Conservation (phyloP, 768 basidiomycete genomes). For the Phlebiopsis flavidoalba region DNA sequence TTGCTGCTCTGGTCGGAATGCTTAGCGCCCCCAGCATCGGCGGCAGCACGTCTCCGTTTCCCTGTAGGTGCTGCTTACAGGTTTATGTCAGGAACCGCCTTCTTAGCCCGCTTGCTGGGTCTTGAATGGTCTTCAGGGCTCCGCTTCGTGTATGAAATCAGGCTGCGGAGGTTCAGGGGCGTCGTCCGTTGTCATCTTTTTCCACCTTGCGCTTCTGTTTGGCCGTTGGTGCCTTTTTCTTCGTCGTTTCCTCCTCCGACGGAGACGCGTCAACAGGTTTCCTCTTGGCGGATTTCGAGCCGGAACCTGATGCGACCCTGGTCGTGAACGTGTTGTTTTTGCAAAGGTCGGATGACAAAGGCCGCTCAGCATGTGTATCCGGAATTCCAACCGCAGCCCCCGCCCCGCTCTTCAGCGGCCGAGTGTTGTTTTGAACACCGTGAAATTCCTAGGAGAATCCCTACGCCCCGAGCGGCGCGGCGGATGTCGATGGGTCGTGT, state of each 20-base stretch:
- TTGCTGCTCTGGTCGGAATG: background rate
- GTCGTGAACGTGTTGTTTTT: background rate
- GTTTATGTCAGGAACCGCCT: background rate
- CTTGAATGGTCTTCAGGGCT: background rate
- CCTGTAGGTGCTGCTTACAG: background rate
- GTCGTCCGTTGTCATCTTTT: background rate
- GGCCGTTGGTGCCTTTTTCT: background rate
- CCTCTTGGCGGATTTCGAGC: background rate
- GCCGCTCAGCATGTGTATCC: background rate
- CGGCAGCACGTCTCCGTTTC: background rate
- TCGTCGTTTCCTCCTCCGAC: background rate
- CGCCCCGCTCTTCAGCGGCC: background rate
- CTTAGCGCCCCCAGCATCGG: background rate
- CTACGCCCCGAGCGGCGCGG: background rate
- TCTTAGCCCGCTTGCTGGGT: background rate
- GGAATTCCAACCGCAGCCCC: background rate
- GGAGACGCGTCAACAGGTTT: background rate
- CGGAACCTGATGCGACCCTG: background rate
- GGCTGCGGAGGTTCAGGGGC: background rate
- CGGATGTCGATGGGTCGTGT: background rate
- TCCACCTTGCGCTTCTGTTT: background rate
- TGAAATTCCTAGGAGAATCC: background rate
- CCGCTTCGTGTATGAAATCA: background rate
- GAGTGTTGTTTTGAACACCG: background rate
- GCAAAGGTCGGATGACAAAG: background rate